Evolutionary conservation across 2,329 filamentous ascomycete genomes (phyloP), one percentile per base, ranked within the genome.

Genomic region (Xylaria sp.): DNA sequence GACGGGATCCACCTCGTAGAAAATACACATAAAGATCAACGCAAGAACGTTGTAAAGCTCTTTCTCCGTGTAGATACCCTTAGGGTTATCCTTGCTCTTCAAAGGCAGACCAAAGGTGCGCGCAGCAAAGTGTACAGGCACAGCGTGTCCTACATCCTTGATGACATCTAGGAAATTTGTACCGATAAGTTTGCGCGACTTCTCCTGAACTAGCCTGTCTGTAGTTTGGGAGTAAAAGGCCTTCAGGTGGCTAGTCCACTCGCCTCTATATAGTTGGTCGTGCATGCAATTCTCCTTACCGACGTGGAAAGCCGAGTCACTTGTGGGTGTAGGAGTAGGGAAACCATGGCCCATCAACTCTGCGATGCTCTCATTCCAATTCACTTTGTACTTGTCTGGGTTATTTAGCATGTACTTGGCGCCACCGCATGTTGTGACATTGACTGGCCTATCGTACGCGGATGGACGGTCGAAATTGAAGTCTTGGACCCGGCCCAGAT

Each of bases 151-250:
- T 1, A 92, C 83, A 57, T 91, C 87, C 23, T 87, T 84, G 9
- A 91, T 79, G 3, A 93, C 81, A 68, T 95, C 91, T 40, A 92
- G 83, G 71, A 91, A 88, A 54, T 84, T 84, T 57, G 82, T 81
- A 8, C 83, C 83, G 0, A 74, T 77, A 27, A 93, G 81, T 58
- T 81, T 83, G 74, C 86, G 90, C 43, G 85, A 85, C 73, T 91
- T 90, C 27, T 87, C 81, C 0, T 78, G 73, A 19, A 96, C 79
- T 2, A 95, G 80, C 27, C 83, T 77, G 52, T 85, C 77, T 1
- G 85, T 87, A 13, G 85, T 87, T 31, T 84, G 78, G 10, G 86
- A 80, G 72, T 90, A 93, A 70, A 92, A 93, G 10, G 9, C 23
- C 38, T 62, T 65, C 27, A 65, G 47, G 9, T 55, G 51, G 2